Evolutionary conservation across 768 basidiomycete species (phyloP), one percentile per base, ranked within the genome.

Genomic region (Boletus speciosus): DNA sequence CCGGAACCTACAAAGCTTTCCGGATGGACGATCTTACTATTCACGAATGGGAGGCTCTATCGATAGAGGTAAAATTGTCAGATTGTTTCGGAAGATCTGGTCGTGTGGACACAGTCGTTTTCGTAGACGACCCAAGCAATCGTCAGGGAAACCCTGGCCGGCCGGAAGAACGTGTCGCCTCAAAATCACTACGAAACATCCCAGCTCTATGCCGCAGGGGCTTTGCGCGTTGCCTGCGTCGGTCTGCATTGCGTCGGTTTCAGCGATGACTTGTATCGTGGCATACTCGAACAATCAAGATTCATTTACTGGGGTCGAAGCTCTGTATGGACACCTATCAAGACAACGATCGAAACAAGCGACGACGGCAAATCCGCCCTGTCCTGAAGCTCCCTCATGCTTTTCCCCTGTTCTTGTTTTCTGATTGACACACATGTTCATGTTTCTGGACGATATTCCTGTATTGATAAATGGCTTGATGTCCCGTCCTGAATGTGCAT

Each of bases 171-270:
- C 65, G 81, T 80, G 19, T 88, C 88, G 2, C 88, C 89, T 16
- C 87, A 89, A 66, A 89, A 86, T 61, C 69, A 83, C 27, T 90
- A 90, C 71, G 89, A 91, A 66, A 82, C 81, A 0, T 72, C 76
- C 1, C 88, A 91, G 65, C 78, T 90, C 32, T 91, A 90, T 64
- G 75, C 78, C 5, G 84, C 76, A 1, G 88, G 89, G 2, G 88
- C 88, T 25, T 76, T 91, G 44, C 84, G 81, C 56, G 80, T 88
- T 23, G 85, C 84, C 14, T 90, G 88, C 60, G 71, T 91, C 52
- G 89, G 81, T 5, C 71, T 91, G 44, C 85, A 86, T 58, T 91
- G 89, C 66, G 77, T 88, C 48, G 85, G 88, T 3, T 91, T 90
- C 76, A 88, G 82, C 68, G 76, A 82, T 52, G 69, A 71, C 31